phyloP scores from a whole-genome alignment of 2,329 filamentous ascomycete species.

The Sclerotiophoma versabilis region DNA sequence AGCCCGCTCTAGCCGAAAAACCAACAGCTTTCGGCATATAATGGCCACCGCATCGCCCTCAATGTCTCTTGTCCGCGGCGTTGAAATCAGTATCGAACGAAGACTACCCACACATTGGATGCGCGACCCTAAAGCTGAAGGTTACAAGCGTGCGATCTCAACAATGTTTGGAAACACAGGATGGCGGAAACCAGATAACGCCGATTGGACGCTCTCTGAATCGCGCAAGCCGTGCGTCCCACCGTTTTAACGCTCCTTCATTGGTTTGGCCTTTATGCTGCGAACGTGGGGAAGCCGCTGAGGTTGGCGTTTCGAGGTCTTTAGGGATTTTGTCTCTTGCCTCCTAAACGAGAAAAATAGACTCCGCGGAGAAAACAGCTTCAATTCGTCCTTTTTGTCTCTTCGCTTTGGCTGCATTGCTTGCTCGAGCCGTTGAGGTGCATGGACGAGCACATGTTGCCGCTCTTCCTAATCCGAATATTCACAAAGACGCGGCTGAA shows the following conservation, averaged over 20 bases:
- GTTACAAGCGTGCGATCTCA: not conserved
- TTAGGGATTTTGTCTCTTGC: not conserved
- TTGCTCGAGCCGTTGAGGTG: no score
- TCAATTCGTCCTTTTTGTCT: no score
- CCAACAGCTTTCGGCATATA: conserved; percentile 14
- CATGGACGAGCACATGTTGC: no score
- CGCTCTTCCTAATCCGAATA: no score
- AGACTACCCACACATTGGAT: no score
- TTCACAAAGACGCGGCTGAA: no score
- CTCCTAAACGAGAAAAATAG: no score
- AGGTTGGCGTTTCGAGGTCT: not conserved
- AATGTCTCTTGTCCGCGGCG: not conserved
- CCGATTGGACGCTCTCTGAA: conserved; percentile 13
- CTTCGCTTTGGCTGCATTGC: no score
- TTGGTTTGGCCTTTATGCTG: conserved; percentile 7
- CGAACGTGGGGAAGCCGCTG: not conserved
- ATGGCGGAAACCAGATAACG: conserved; percentile 11
- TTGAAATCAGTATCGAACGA: not conserved
- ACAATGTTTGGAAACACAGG: not conserved
- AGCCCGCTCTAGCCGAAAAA: conserved; percentile 7
- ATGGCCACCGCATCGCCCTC: not conserved
- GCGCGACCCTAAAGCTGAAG: not conserved
- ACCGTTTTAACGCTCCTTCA: not conserved
- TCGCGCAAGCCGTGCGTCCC: conserved; percentile 9
- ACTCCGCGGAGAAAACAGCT: not conserved